A percentile compares a stretch with the other conserved stretches of the same genome.
phyloP scores from a whole-genome alignment of 2,329 filamentous ascomycete genomes.

The Trichoderma breve region DNA sequence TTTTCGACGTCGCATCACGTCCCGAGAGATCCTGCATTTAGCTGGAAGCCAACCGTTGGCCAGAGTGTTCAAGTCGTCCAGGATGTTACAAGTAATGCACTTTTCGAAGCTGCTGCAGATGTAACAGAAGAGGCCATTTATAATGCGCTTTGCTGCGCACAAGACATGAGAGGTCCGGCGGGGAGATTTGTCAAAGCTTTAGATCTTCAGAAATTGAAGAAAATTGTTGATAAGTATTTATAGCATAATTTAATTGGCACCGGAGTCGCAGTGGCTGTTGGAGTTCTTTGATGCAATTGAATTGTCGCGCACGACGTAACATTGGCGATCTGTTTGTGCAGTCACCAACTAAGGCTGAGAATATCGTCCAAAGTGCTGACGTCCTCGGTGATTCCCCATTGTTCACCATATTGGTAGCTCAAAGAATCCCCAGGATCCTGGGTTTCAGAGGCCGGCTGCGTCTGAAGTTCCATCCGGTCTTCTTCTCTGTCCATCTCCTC shows the following conservation, averaged over 20 bases:
- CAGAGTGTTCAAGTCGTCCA: constrained; percentile 41
- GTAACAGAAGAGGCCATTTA: constrained; percentile 65
- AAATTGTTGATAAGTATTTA: constrained; percentile 39
- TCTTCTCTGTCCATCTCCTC: not conserved
- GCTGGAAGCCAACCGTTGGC: constrained; percentile 36
- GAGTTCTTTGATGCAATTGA: not conserved
- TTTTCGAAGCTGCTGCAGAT: constrained; percentile 62
- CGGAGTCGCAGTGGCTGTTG: not conserved
- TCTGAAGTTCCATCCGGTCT: not conserved
- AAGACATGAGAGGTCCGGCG: constrained; percentile 55
- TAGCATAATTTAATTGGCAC: not conserved
- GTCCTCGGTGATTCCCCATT: not conserved
- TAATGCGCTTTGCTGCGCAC: constrained; percentile 61
- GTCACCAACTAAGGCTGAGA: not conserved
- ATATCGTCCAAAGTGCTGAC: not conserved
- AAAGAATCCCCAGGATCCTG: not conserved
- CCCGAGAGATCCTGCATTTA: constrained; percentile 36
- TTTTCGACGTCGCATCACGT: constrained; percentile 56
- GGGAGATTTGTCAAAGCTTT: constrained; percentile 50
- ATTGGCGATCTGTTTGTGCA: not conserved
- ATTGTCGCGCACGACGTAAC: not conserved
- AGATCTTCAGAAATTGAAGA: constrained; percentile 45
- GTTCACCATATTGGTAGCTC: not conserved
- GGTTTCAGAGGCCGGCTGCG: too few species aligned
- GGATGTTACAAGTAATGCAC: constrained; percentile 58